Evolutionary conservation across 495 filamentous ascomycete species (phyloP).

Genomic region (Penicillium subrubescens): DNA sequence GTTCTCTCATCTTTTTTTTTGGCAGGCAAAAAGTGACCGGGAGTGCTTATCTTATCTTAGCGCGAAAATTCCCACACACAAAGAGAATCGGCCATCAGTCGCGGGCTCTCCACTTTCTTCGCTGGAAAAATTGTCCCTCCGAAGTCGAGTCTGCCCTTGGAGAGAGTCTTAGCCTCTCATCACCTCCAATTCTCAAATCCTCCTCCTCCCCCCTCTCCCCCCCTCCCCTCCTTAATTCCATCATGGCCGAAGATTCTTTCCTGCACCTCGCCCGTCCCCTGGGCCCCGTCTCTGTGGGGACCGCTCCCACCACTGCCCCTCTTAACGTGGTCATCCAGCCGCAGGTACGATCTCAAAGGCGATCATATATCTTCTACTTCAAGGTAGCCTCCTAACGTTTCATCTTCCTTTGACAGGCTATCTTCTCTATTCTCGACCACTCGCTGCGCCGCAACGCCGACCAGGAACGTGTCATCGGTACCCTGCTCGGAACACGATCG

Average conservation of each 20-base stretch:
- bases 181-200: slow-evolving; percentile 6
- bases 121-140: slow-evolving; percentile 37
- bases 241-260: slow-evolving; percentile 88
- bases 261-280: slow-evolving; percentile 92
- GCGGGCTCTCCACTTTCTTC: slow-evolving; percentile 29
- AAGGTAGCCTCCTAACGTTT: not conserved
- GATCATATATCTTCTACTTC: not conserved
- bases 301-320: slow-evolving; percentile 82
- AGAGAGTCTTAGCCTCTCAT: slow-evolving; percentile 15
- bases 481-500: slow-evolving; percentile 84
- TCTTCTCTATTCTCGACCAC: slow-evolving; percentile 97
- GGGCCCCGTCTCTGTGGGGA: slow-evolving; percentile 74
- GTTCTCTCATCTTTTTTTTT: slow-evolving; percentile 9
- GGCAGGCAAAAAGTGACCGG: slow-evolving; percentile 3
- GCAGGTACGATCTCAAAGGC: slow-evolving; percentile 64
- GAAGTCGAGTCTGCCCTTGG: slow-evolving; percentile 22
- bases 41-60: slow-evolving; percentile 57
- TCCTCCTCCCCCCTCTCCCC: slow-evolving; percentile 14
- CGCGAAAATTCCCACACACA: slow-evolving; percentile 52
- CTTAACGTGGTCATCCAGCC: slow-evolving; percentile 92
- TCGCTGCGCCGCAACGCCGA: slow-evolving; percentile 85
- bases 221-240: slow-evolving; percentile 35
- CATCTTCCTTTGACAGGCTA: slow-evolving; percentile 58
- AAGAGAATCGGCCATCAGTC: slow-evolving; percentile 47
- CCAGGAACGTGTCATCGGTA: slow-evolving; percentile 94